phyloP scores from a whole-genome alignment of 1,139 yeast species.

The Zygoascus hellenicus region DNA sequence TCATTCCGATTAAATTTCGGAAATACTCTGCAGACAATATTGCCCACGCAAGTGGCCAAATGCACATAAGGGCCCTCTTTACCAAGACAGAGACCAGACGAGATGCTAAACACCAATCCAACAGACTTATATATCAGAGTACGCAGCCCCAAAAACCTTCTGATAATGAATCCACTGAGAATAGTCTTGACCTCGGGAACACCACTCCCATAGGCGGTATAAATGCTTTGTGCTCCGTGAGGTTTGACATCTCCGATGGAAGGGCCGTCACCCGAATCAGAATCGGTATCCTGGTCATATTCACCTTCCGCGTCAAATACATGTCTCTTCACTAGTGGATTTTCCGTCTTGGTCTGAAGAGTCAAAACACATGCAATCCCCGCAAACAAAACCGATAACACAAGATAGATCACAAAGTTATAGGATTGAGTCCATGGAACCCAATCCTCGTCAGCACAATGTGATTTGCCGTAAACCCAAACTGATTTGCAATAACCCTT shows the following conservation, averaged over 20 bases:
- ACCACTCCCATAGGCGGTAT: conserved; percentile 59
- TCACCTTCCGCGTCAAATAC: not conserved
- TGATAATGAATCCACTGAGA: conserved; percentile 31
- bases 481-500: conserved; percentile 49
- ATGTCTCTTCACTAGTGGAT: conserved; percentile 22
- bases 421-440: conserved; percentile 1
- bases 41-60: conserved; percentile 62
- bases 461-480: conserved; percentile 44
- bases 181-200: conserved; percentile 51
- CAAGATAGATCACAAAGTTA: conserved; percentile 35
- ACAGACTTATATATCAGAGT: conserved; percentile 49
- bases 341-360: conserved; percentile 43
- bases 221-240: conserved; percentile 25
- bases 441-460: conserved; percentile 36
- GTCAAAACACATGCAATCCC: conserved; percentile 44
- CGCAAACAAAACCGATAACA: conserved; percentile 42
- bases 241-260: not conserved
- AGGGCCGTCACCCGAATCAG: not conserved
- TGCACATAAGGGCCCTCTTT: conserved; percentile 74
- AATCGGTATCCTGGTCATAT: not conserved
- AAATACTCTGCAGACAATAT: conserved; percentile 49
- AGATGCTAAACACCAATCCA: conserved; percentile 53
- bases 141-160: conserved; percentile 51
- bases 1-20: conserved; percentile 48
- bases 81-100: conserved; percentile 61